A percentile compares a stretch with the other conserved stretches of the same genome.
Conservation (phyloP, 148 eudicot genomes). For the Pouteria glomerata region DNA sequence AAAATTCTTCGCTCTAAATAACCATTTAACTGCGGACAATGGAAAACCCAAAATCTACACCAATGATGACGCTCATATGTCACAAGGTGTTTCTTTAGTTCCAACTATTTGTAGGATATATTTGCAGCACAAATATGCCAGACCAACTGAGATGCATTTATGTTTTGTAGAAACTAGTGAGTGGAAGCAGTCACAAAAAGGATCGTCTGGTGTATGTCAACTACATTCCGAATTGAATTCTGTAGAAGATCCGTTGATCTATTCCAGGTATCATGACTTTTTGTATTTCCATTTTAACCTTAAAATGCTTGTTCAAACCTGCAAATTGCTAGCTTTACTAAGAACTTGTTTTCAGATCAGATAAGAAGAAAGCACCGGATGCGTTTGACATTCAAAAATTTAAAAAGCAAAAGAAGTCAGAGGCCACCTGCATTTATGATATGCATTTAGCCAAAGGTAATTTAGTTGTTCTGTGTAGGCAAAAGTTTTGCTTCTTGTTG, state of each 20-base stretch:
- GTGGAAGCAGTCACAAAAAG: constrained; percentile 27
- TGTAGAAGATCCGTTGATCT: constrained; percentile 23
- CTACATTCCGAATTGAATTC: constrained; percentile 21
- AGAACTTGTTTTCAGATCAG: constrained; percentile 38
- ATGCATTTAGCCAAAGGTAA: constrained; percentile 24
- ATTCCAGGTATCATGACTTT: constrained; percentile 33
- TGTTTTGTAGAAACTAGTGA: constrained; percentile 36
- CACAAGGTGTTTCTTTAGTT: constrained; percentile 23
- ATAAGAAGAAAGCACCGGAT: constrained; percentile 25
- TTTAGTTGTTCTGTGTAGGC: not conserved
- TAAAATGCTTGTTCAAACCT: constrained; percentile 8
- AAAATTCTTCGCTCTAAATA: constrained; percentile 34
- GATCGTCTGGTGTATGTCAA: constrained; percentile 16
- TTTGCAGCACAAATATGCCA: not conserved
- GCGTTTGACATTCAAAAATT: constrained; percentile 12
- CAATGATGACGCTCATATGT: constrained; percentile 10
- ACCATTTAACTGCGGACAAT: constrained; percentile 21
- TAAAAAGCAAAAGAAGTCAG: constrained; percentile 9
- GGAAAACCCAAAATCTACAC: constrained; percentile 16
- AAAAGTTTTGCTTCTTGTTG: constrained; percentile 4
- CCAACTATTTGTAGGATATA: not conserved
- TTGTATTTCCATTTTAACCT: not conserved
- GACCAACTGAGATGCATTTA: not conserved
- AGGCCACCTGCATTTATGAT: constrained; percentile 5
- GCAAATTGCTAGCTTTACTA: constrained; percentile 1